Evolutionary conservation across 768 basidiomycete species (phyloP).

Genomic region (Rhizopogon vesiculosus): DNA sequence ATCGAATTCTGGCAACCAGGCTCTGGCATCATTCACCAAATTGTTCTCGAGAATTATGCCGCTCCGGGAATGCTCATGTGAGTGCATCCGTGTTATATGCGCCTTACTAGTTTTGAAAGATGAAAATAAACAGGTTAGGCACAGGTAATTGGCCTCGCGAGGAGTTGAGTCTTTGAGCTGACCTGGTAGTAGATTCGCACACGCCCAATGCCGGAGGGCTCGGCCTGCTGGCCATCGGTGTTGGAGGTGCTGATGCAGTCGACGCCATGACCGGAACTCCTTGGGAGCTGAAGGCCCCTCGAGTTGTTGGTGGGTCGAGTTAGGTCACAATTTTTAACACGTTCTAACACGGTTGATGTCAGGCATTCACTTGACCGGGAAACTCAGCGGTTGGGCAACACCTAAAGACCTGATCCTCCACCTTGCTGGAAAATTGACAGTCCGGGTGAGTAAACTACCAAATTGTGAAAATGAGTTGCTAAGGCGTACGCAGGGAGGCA

Average conservation of each 20-base stretch:
- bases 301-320: constrained; percentile 59
- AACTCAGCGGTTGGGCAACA: constrained; percentile 87
- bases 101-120: constrained; percentile 5
- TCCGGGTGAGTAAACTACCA: constrained; percentile 55
- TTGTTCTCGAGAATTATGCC: constrained; percentile 96
- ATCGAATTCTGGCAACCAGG: constrained; percentile 99
- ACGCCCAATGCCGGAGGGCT: constrained; percentile 98
- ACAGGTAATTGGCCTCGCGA: constrained; percentile 49
- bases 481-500: constrained; percentile 67
- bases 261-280: constrained; percentile 98
- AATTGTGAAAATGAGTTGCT: not conserved
- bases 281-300: constrained; percentile 94
- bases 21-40: constrained; percentile 90
- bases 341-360: not conserved
- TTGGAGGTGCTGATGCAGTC: constrained; percentile 98
- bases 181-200: constrained; percentile 68
- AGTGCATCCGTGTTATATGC: constrained; percentile 17
- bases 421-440: constrained; percentile 90
- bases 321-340: not conserved
- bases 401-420: constrained; percentile 96
- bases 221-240: constrained; percentile 94
- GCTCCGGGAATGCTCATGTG: constrained; percentile 93
- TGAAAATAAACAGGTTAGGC: constrained; percentile 53
- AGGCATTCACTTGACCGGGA: constrained; percentile 88
- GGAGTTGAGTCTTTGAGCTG: not conserved